phyloP scores from a whole-genome alignment of 208 protist genomes.

The Leptomonas pyrrhocoris region DNA sequence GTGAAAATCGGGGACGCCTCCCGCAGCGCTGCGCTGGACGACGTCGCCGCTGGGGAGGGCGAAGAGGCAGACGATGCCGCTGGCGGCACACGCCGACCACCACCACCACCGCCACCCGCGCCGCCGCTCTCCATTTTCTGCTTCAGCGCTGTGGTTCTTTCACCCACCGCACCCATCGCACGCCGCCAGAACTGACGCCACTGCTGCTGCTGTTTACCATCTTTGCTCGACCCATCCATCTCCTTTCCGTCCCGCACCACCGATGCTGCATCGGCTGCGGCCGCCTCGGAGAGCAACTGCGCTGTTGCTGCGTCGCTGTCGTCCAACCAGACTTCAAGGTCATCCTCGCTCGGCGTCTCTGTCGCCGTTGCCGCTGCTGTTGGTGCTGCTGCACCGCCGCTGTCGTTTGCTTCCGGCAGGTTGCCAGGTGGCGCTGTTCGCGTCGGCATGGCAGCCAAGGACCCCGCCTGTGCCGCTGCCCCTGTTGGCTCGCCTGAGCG shows the following conservation, averaged over 20 bases:
- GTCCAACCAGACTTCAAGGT: slow-evolving; percentile 4
- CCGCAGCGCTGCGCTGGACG: slow-evolving; percentile 4
- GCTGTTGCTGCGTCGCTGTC: not conserved
- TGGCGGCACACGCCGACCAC: not conserved
- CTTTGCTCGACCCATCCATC: not conserved
- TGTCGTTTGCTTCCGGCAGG: not conserved
- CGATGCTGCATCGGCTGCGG: not conserved
- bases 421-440: too few species aligned
- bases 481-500: not conserved
- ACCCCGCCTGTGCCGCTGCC: not conserved
- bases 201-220: not conserved
- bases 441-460: too few species aligned
- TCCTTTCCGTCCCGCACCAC: not conserved
- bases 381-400: not conserved
- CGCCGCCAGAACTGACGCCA: slow-evolving; percentile 8
- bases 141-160: not conserved
- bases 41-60: not conserved
- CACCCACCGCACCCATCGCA: not conserved
- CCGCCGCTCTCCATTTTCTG: not conserved
- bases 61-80: slow-evolving; percentile 1
- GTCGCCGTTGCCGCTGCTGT: not conserved
- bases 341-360: not conserved
- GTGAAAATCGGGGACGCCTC: slow-evolving; percentile 86
- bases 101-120: not conserved
- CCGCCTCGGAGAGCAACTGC: not conserved